Percentiles rank a stretch among this genome's conserved stretches.
Evolutionary conservation across 176 grass and related monocot species (phyloP).

Genomic region (Eleusine coracana): DNA sequence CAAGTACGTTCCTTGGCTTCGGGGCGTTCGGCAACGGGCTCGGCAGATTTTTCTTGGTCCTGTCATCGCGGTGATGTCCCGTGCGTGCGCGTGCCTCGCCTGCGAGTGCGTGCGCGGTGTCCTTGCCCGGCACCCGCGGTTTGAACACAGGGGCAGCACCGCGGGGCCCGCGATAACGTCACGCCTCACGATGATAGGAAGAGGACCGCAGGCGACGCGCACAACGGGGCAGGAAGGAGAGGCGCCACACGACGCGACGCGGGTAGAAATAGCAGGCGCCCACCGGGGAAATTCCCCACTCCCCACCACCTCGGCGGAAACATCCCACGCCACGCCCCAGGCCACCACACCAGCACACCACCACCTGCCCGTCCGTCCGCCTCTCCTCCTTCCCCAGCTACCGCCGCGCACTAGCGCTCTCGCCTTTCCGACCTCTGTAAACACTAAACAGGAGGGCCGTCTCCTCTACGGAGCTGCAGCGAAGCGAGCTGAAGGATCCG

Average conservation of each 20-base stretch:
- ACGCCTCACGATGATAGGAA: conserved; percentile 6
- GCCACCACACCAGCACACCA: background rate
- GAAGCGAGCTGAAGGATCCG: conserved; percentile 18
- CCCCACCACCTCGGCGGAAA: conserved; percentile 27
- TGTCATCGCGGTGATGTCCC: background rate
- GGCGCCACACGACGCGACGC: conserved; percentile 4
- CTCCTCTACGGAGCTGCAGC: background rate
- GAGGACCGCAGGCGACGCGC: conserved; percentile 46
- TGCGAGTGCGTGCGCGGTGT: background rate
- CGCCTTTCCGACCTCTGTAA: no score
- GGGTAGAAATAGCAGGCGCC: conserved; percentile 43
- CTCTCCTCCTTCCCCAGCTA: background rate
- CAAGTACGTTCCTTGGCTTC: background rate
- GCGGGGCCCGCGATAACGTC: conserved; percentile 28
- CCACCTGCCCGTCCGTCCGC: background rate
- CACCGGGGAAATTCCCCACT: background rate
- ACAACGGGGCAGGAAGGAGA: background rate
- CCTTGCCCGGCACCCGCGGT: conserved; percentile 1
- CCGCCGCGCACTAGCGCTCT: no score
- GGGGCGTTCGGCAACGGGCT: background rate
- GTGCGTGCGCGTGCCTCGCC: background rate
- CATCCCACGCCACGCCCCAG: conserved; percentile 13
- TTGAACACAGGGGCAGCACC: conserved; percentile 16
- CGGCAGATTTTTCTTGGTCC: background rate
- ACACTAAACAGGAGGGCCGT: no score